Base-by-base conservation (phyloP, 2,329 filamentous ascomycete species). In the Plenodomus lindquistii region DNA sequence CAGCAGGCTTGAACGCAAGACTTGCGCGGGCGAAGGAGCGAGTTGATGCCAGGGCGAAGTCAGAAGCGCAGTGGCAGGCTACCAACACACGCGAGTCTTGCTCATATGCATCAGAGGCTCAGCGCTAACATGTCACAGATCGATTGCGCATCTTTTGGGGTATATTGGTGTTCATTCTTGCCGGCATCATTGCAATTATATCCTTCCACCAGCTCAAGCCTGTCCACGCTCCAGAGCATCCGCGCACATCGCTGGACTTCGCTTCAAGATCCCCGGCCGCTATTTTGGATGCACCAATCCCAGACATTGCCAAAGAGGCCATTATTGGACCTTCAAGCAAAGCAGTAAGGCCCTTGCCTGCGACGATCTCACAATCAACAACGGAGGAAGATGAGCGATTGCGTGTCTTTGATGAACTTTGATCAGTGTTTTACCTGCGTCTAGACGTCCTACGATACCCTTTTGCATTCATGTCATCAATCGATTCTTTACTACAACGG, bases 31-130 rank as follows among this genome's bases (percentile, higher is more conserved):
- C 89, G 11, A 79, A 83, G 41, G 73, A 79, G 46, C 79, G 83
- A 7, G 83, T 92, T 13, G 85, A 88, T 65, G 75, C 77, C 21
- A 89, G 87, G 80, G 86, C 89, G 67, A 78, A 77, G 46, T 79
- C 82, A 1, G 88, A 91, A 69, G 77, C 75, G 40, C 82, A 85
- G 60, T 87, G 85, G 79, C 83, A 88, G 71, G 84, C 87, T 61
- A 83, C 78, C 60, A 88, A 61, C 8, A 65, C 85, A 18, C 60
- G 69, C 71, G 66, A 11, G 65, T 15, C 31, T 13, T 11, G 15
- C 39, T 15, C 16, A 8, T 11, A n/a, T 16, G 7, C 15, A n/a
- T 1, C 2, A 11, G 24, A 16, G 20, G 39, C 10, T 19, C 41
- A 18, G 16, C 36, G 27, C 55, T 66, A 42, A 67, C 49, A 54